These are phyloP conservation scores for Flaveria bidentis DNA, from an alignment of 129 eudicot genomes.

Conservation along the genomic window DNA sequence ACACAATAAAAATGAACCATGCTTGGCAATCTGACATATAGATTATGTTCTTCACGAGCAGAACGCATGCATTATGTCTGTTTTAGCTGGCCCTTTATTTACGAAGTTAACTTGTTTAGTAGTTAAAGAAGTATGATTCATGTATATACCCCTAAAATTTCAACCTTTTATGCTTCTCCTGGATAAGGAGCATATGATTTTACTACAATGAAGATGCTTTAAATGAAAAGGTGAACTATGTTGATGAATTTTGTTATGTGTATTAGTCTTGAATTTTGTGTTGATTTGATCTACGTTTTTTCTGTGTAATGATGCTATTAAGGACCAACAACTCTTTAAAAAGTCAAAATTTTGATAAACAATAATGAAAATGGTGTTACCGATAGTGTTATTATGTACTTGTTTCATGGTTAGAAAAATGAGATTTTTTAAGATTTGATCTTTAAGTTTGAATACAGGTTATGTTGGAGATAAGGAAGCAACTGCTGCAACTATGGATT, in stretches of 20 bases:
- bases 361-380: background rate
- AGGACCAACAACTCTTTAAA: conserved; percentile 10
- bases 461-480: conserved; percentile 77
- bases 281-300: background rate
- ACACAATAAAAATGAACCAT: conserved; percentile 1
- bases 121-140: background rate
- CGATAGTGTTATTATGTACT: background rate
- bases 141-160: no score
- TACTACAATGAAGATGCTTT: background rate
- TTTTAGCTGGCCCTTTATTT: conserved; percentile 2
- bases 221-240: background rate
- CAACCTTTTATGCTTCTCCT: background rate
- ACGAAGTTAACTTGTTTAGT: background rate
- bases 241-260: background rate
- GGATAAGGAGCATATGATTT: conserved; percentile 1
- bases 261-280: background rate
- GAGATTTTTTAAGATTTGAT: background rate
- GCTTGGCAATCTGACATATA: conserved; percentile 8
- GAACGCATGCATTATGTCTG: background rate
- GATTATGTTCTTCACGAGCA: background rate
- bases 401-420: conserved; percentile 7
- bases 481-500: conserved; percentile 66
- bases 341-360: background rate
- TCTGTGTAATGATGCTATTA: background rate
- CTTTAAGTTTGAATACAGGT: conserved; percentile 46